A percentile compares a stretch with the other conserved stretches of the same genome.
phyloP scores from a whole-genome alignment of 371 early-diverging fungal species.

The Neoconidiobolus thromboides region DNA sequence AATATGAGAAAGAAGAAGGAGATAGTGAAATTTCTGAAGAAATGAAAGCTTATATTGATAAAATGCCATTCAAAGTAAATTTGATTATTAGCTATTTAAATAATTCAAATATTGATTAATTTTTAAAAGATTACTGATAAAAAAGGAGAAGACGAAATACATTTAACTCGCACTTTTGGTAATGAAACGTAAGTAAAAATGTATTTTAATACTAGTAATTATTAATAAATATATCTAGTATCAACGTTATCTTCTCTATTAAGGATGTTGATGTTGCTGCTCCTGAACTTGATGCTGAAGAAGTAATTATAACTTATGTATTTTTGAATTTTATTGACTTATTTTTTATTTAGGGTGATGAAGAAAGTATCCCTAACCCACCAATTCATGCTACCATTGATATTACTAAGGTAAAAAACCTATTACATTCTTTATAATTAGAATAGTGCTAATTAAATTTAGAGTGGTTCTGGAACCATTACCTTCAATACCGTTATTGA shows the following conservation, averaged over 20 bases:
- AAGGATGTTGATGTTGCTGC: constrained; percentile 54
- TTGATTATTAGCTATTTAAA: not conserved
- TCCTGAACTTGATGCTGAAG: constrained; percentile 28
- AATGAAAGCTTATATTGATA: constrained; percentile 51
- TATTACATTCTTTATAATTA: constrained; percentile 3
- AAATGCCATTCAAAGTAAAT: constrained; percentile 53
- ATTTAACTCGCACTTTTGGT: constrained; percentile 64
- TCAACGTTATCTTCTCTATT: constrained; percentile 66
- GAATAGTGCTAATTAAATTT: constrained; percentile 8
- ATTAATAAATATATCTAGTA: constrained; percentile 17
- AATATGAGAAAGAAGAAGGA: constrained; percentile 56
- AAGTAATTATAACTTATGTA: constrained; percentile 16
- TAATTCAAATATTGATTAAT: not conserved
- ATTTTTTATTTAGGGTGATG: constrained; percentile 30
- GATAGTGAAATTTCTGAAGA: constrained; percentile 40
- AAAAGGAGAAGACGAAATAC: constrained; percentile 60
- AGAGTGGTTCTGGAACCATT: constrained; percentile 48
- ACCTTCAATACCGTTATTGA: constrained; percentile 58
- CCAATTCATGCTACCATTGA: constrained; percentile 53
- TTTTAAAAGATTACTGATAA: constrained; percentile 47
- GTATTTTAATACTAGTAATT: not conserved
- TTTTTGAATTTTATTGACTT: constrained; percentile 8
- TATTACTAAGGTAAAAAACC: constrained; percentile 35
- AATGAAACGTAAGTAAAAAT: constrained; percentile 53
- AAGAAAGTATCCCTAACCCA: constrained; percentile 38